Evolutionary conservation across 805 yeast genomes (phyloP).

Genomic region (Yueomyces sinensis): DNA sequence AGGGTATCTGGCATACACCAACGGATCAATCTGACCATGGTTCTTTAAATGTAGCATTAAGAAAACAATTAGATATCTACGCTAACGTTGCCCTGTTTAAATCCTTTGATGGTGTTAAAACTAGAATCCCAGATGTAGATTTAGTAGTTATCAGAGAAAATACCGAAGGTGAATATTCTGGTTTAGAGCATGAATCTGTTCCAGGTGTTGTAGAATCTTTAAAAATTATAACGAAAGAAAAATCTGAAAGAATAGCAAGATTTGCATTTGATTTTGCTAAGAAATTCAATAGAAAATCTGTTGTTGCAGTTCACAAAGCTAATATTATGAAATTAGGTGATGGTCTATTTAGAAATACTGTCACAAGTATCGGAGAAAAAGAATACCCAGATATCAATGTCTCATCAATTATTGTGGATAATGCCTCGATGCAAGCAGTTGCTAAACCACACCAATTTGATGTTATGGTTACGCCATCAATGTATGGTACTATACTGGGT

Average conservation of each 20-base stretch:
- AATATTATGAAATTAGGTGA: conserved; percentile 98
- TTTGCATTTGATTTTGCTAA: conserved; percentile 93
- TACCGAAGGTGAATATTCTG: conserved; percentile 99
- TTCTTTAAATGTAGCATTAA: conserved; percentile 88
- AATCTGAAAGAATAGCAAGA: conserved; percentile 94
- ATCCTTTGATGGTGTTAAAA: conserved; percentile 86
- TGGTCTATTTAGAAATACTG: conserved; percentile 92
- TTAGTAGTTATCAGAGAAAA: conserved; percentile 95
- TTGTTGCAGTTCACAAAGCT: conserved; percentile 97
- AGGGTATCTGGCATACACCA: conserved; percentile 91
- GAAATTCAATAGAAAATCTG: conserved; percentile 82
- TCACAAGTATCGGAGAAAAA: conserved; percentile 71
- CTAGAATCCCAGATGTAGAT: conserved; percentile 80
- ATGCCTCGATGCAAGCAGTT: conserved; percentile 98
- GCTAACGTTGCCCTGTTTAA: conserved; percentile 92
- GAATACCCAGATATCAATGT: conserved; percentile 76
- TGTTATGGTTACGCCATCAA: conserved; percentile 93
- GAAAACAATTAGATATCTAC: conserved; percentile 91
- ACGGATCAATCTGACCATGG: conserved; percentile 62
- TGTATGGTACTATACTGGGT: conserved; percentile 94
- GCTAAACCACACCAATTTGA: conserved; percentile 97
- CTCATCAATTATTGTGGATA: conserved; percentile 93
- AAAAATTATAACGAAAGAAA: conserved; percentile 86
- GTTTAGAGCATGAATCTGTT: conserved; percentile 92
- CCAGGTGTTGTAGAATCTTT: conserved; percentile 97